These are phyloP conservation scores for Phaeoacremonium minimum DNA, from an alignment of 2,329 filamentous ascomycete genomes.

Conservation along the genomic window DNA sequence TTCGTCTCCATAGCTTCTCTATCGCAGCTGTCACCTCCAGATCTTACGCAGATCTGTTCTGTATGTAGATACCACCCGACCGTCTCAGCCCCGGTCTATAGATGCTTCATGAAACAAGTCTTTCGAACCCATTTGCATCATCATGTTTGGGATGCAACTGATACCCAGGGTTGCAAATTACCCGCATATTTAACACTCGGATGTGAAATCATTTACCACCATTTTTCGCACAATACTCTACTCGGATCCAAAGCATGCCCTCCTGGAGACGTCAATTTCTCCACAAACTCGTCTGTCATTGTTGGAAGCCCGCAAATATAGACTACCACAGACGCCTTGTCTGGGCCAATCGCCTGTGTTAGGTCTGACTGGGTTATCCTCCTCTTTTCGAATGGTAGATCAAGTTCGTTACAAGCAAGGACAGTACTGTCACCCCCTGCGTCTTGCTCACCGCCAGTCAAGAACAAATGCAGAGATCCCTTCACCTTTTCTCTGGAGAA, in stretches of 20 bases:
- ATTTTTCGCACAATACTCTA: constrained; percentile 29
- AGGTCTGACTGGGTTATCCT: constrained; percentile 41
- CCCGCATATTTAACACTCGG: no score
- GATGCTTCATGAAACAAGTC: no score
- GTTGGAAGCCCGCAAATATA: constrained; percentile 65
- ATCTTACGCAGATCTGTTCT: no score
- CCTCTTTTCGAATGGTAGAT: constrained; percentile 25
- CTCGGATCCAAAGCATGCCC: constrained; percentile 18
- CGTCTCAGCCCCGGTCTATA: no score
- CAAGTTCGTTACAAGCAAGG: constrained; percentile 10
- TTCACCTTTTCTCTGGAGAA: constrained; percentile 30
- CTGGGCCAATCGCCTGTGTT: constrained; percentile 27
- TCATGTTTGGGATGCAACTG: no score
- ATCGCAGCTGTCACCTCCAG: no score
- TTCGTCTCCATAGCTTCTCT: no score
- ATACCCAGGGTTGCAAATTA: no score
- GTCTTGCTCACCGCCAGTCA: constrained; percentile 31
- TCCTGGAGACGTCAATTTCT: constrained; percentile 29
- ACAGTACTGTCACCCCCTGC: not conserved
- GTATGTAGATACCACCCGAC: no score
- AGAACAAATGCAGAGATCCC: constrained; percentile 40
- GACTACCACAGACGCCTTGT: constrained; percentile 40
- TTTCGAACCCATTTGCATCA: no score
- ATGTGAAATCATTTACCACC: constrained; percentile 29
- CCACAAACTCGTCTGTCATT: constrained; percentile 66